Base-by-base conservation (phyloP, 805 yeast genomes). In the Myxozyma melibiosi region DNA sequence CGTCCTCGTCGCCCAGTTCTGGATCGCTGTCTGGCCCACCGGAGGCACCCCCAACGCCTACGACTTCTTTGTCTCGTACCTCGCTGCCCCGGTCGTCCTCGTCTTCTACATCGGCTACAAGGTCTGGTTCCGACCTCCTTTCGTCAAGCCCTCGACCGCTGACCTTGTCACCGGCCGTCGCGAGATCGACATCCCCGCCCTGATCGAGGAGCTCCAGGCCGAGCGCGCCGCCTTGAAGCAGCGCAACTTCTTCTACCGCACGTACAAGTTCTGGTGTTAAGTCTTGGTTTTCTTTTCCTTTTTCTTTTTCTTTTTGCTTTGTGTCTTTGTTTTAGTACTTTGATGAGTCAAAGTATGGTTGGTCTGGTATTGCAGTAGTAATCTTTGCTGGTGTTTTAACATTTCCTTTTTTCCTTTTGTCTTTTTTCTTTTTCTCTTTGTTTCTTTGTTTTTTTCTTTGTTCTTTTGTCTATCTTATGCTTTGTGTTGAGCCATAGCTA, bases 21-120 rank as follows among this genome's bases (percentile, higher is more conserved):
- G 92, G 89, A 78, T 85, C 57, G 91, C 94, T 5, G 73, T 86
- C 40, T 88, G 78, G 78, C 96, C 96, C 53, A 68, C 83, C 73
- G 83, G 78, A 13, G 70, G 47, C 13, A 30, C 52, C 1, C 74
- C 78, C 18, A 60, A 66, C 51, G 78, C 78, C 27, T 35, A 56
- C 20, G 62, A 44, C 55, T 84, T 84, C 71, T 83, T 84, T 76
- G 73, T 76, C 70, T 72, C 75, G 51, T 84, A 82, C 68, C 70
- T 84, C 48, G 84, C 85, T 2, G 72, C 71, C 1, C 78, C 78
- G 2, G 70, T 76, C 14, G 68, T 72, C 14, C 18, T 76, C 14
- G 76, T 69, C 13, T 79, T 76, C 67, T 84, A 80, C 69, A 18
- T 81, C 31, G 77, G 74, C 20, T 84, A 80, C 71, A 84, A 83